These are phyloP conservation scores for Pestalotiopsis sp. DNA, from an alignment of 2,329 filamentous ascomycete genomes.

Conservation along the genomic window DNA sequence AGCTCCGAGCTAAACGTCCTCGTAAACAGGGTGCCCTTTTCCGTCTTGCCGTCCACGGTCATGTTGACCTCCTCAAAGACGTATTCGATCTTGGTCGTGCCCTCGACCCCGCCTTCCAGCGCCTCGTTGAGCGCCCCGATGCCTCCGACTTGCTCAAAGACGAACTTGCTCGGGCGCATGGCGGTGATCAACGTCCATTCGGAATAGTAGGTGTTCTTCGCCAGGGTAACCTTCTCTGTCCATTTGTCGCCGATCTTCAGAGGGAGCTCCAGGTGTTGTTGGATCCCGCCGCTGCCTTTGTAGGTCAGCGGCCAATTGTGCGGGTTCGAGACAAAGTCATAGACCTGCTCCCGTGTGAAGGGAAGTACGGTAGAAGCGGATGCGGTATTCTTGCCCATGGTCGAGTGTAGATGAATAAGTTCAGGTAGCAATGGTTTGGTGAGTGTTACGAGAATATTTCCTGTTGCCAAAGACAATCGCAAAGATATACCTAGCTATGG, in stretches of 20 bases:
- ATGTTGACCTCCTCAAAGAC: not conserved
- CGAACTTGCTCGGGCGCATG: not conserved
- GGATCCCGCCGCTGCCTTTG: not conserved
- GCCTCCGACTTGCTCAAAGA: not conserved
- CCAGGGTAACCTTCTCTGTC: not conserved
- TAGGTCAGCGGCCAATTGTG: not conserved
- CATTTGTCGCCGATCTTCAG: not conserved
- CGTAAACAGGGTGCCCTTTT: not conserved
- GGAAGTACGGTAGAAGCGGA: not conserved
- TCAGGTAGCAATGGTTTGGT: not conserved
- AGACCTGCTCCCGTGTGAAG: not conserved
- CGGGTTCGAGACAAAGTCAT: not conserved
- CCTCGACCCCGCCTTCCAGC: not conserved
- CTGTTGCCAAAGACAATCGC: not conserved
- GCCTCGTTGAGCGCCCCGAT: not conserved
- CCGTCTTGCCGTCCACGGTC: not conserved
- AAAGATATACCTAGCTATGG: not conserved
- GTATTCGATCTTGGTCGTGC: not conserved
- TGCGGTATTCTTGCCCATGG: not conserved
- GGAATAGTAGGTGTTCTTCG: not conserved
- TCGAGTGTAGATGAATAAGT: not conserved
- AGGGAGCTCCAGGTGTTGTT: not conserved
- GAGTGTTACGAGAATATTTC: not conserved
- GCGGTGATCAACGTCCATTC: not conserved
- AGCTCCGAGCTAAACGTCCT: not conserved